Conservation (phyloP, 2,329 filamentous ascomycete genomes). For the Nectriaceae sp. region DNA sequence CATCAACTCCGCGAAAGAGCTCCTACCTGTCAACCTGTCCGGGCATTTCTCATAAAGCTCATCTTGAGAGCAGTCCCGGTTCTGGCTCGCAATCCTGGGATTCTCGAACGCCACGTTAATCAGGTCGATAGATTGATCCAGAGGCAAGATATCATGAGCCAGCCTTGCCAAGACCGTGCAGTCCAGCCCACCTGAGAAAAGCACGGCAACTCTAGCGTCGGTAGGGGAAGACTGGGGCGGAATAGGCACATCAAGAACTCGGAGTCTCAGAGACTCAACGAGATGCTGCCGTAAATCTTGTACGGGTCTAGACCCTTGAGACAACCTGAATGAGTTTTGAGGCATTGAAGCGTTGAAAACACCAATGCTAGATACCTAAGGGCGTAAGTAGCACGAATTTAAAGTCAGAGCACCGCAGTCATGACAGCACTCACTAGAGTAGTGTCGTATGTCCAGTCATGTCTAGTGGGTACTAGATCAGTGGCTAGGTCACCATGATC, state of each 20-base stretch:
- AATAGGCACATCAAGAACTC: conserved; percentile 66
- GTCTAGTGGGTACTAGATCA: conserved; percentile 20
- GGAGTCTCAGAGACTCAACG: conserved; percentile 60
- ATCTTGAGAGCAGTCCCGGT: conserved; percentile 36
- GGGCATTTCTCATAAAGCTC: conserved; percentile 79
- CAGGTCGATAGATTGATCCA: conserved; percentile 73
- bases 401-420: conserved; percentile 8
- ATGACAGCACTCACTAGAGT: conserved; percentile 46
- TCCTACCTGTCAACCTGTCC: conserved; percentile 83
- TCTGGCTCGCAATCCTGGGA: conserved; percentile 67
- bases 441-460: conserved; percentile 35
- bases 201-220: conserved; percentile 66
- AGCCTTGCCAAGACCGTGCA: conserved; percentile 86
- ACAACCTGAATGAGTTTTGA: conserved; percentile 25
- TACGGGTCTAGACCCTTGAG: conserved; percentile 49
- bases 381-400: conserved; percentile 44
- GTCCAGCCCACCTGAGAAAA: conserved; percentile 94
- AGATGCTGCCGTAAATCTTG: conserved; percentile 55
- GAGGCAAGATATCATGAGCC: conserved; percentile 73
- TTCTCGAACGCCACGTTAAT: conserved; percentile 98
- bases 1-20: conserved; percentile 75
- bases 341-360: conserved; percentile 52
- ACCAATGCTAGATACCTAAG: conserved; percentile 56
- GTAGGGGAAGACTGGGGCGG: conserved; percentile 43
- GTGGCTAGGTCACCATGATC: conserved; percentile 11